Evolutionary conservation across 805 yeast genomes (phyloP), one percentile per base, ranked within the genome.

Genomic region (Yamadazyma akitaensis): DNA sequence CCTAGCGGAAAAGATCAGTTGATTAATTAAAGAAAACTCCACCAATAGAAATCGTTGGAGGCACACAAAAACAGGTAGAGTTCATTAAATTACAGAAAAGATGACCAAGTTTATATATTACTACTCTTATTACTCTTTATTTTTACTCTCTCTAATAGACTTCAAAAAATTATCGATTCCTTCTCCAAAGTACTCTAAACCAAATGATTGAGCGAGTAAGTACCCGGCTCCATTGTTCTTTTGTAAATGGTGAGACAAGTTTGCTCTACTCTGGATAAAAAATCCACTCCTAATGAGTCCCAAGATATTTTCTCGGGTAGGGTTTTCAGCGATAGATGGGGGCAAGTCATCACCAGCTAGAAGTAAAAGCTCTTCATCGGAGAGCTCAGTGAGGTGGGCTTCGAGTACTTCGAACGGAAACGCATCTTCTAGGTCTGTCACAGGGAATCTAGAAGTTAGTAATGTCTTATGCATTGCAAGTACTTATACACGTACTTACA

Each of bases 121-220:
- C 24, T 21, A 21, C 24, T 21, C 24, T 7, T 21, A 7, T 21
- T 21, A 7, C 24, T 21, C 7, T 21, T 21, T 21, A 28, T 9
- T 28, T 13, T 33, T 17, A 4, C 19, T 33, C 37, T 33, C 21
- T 16, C 45, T 37, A 26, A 46, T 28, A 40, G 35, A 18, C 26
- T 42, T 26, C 17, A 81, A 58, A 49, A 78, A 80, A 12, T 74
- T 74, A 32, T 68, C 75, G 31, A 80, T 61, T 1, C 85, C 85
- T 57, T 81, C 85, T 9, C 84, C 84, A 9, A 59, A 43, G 51
- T 81, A 81, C 5, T 65, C 72, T 53, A 67, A 67, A n/a, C 73
- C 76, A 36, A 80, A 65, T 34, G 77, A 69, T 46, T 67, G 70
- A 28, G 84, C 64, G 34, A 81, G 68, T 36, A 80, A 52, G 48